A percentile compares a stretch with the other conserved stretches of the same genome.
Conservation (phyloP, 768 basidiomycete species). For the Hortiboletus campestris region DNA sequence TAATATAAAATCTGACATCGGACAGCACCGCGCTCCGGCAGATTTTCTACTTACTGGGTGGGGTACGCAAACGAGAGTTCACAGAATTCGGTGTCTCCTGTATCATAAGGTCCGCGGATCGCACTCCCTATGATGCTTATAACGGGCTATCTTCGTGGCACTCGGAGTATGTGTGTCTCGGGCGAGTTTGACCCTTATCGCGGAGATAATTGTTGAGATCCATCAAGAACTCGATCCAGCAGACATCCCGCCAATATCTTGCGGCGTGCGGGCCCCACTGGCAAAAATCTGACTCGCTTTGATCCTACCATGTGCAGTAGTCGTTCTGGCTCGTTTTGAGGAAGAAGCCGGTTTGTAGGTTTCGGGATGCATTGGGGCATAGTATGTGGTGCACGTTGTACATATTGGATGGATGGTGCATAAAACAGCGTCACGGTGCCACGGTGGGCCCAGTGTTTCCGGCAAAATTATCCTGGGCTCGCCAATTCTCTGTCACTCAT, state of each 20-base stretch:
- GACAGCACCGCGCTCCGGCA: neutral
- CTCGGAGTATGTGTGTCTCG: neutral
- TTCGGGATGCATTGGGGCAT: too few species aligned
- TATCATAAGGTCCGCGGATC: neutral
- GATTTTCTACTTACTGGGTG: neutral
- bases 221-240: too few species aligned
- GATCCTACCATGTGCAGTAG: too few species aligned
- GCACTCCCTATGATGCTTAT: neutral
- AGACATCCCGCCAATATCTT: neutral
- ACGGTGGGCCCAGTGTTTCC: too few species aligned
- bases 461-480: too few species aligned
- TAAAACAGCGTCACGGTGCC: too few species aligned
- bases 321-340: too few species aligned
- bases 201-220: neutral
- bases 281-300: neutral
- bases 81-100: neutral
- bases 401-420: too few species aligned
- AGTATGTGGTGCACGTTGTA: too few species aligned
- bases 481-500: neutral
- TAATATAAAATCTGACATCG: neutral
- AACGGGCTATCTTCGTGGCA: neutral
- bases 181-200: neutral
- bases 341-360: neutral
- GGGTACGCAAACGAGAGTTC: neutral
- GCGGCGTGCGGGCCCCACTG: neutral